phyloP scores from a whole-genome alignment of 23 red algal species.

The Pyropia yezoensis region DNA sequence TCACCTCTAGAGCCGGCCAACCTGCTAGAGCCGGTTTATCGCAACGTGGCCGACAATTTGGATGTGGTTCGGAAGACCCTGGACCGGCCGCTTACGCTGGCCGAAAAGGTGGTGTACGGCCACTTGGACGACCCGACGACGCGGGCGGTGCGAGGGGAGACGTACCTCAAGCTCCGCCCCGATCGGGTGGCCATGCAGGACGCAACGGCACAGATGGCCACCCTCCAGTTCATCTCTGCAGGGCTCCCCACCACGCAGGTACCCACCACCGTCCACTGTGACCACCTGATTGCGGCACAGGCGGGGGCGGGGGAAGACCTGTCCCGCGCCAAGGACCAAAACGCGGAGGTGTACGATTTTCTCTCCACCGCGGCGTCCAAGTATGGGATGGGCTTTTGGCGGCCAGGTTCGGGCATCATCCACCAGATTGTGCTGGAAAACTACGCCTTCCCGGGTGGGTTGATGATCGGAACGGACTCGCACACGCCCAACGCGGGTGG shows the following conservation, averaged over 20 bases:
- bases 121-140: constrained; percentile 75
- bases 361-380: constrained; percentile 76
- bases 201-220: constrained; percentile 98
- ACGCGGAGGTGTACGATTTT: constrained; percentile 97
- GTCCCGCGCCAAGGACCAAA: constrained; percentile 58
- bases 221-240: constrained; percentile 95
- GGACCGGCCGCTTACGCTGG: constrained; percentile 80
- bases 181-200: constrained; percentile 99
- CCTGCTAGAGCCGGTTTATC: constrained; percentile 56
- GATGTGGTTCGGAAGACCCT: constrained; percentile 41
- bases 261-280: constrained; percentile 96
- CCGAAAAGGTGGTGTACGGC: constrained; percentile 96
- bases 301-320: constrained; percentile 77
- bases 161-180: constrained; percentile 87
- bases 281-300: constrained; percentile 95
- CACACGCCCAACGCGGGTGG: constrained; percentile 99
- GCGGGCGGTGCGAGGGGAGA: constrained; percentile 72
- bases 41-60: constrained; percentile 46
- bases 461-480: constrained; percentile 99
- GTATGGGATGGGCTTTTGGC: constrained; percentile 98
- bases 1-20: constrained; percentile 46
- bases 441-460: constrained; percentile 92
- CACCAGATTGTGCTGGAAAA: constrained; percentile 99
- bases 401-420: constrained; percentile 95
- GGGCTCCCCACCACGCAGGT: constrained; percentile 63